These are phyloP conservation scores for Fusarium cicatricum DNA, from an alignment of 2,329 filamentous ascomycete species.

Conservation along the genomic window DNA sequence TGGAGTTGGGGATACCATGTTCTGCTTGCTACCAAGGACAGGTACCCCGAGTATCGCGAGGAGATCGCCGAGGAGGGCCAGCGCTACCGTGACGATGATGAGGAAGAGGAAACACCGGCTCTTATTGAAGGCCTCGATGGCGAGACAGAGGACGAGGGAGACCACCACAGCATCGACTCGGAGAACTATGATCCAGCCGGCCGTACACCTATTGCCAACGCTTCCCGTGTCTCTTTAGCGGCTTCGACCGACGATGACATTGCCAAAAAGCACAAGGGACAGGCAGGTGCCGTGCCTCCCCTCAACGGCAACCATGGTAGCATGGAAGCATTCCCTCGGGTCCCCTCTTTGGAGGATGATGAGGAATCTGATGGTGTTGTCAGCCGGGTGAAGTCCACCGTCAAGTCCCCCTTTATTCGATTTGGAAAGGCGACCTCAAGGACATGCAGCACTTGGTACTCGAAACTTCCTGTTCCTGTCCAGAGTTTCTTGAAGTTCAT, in stretches of 20 bases:
- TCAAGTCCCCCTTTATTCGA: slow-evolving; percentile 41
- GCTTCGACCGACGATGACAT: slow-evolving; percentile 59
- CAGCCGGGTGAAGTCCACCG: slow-evolving; percentile 46
- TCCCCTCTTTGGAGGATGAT: slow-evolving; percentile 54
- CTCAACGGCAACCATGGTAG: slow-evolving; percentile 53
- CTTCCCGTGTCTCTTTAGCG: slow-evolving; percentile 58
- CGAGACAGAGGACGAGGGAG: slow-evolving; percentile 51
- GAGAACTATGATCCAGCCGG: slow-evolving; percentile 63
- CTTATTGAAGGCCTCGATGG: slow-evolving; percentile 52
- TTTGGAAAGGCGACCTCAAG: slow-evolving; percentile 35
- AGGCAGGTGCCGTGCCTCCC: slow-evolving; percentile 36
- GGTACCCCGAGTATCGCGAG: slow-evolving; percentile 70
- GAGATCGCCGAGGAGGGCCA: slow-evolving; percentile 65
- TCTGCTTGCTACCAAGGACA: slow-evolving; percentile 83
- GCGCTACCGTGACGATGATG: slow-evolving; percentile 61
- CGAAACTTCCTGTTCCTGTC: slow-evolving; percentile 53
- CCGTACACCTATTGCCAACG: slow-evolving; percentile 61
- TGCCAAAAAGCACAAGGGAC: slow-evolving; percentile 37
- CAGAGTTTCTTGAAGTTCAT: slow-evolving; percentile 47
- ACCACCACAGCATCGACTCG: slow-evolving; percentile 52
- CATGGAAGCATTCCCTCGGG: slow-evolving; percentile 70
- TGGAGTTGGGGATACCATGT: slow-evolving; percentile 99
- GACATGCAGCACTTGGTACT: slow-evolving; percentile 42
- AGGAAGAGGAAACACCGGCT: slow-evolving; percentile 54
- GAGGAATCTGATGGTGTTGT: slow-evolving; percentile 51